phyloP scores from a whole-genome alignment of 345 rosid species.

The Corymbia maculata region DNA sequence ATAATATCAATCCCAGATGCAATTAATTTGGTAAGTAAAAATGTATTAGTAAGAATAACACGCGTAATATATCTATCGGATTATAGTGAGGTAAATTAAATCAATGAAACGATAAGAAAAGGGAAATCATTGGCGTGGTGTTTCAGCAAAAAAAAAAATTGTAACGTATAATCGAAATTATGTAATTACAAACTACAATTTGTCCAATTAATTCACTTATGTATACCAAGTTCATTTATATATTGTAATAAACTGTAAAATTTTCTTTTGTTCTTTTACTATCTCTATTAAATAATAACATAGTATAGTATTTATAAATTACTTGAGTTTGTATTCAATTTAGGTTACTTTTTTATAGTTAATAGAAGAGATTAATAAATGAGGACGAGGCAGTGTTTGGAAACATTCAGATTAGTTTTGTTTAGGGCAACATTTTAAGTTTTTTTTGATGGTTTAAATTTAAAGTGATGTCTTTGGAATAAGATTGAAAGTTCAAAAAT shows the following conservation, averaged over 20 bases:
- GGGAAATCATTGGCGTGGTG: background rate
- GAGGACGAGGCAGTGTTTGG: background rate
- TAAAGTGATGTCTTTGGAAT: background rate
- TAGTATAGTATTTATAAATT: background rate
- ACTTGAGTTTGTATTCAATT: background rate
- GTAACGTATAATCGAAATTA: no score
- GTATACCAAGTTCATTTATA: background rate
- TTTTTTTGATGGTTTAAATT: background rate
- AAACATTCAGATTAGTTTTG: background rate
- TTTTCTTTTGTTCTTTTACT: background rate
- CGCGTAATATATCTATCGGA: accelerated
- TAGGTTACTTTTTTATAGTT: background rate
- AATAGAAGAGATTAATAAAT: background rate
- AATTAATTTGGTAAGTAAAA: no score
- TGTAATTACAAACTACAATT: background rate
- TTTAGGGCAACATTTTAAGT: background rate
- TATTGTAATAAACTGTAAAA: background rate
- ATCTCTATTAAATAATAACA: no score
- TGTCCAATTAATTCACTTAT: background rate
- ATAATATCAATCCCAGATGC: background rate
- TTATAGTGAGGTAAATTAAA: background rate
- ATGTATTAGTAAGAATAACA: background rate
- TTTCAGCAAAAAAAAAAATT: no score
- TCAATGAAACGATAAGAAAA: background rate
- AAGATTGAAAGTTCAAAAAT: background rate